Percentiles rank a stretch among this genome's conserved stretches.
phyloP scores from a whole-genome alignment of 306 rosid species.

The Fragaria ananassa region DNA sequence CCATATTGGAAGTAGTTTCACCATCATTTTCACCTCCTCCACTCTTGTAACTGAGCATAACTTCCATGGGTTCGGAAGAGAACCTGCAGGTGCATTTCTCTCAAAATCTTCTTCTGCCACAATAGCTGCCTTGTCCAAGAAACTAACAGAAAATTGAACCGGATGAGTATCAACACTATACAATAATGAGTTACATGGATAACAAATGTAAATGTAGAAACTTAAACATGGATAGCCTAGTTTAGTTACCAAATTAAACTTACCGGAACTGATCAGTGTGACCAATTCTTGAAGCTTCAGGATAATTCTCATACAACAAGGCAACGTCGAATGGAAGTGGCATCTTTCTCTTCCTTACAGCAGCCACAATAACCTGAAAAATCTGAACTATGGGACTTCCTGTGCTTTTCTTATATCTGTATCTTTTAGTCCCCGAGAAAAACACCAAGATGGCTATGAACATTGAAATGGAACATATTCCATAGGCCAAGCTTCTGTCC shows the following conservation, averaged over 20 bases:
- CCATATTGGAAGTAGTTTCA: slow-evolving; percentile 81
- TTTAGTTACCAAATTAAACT: neutral
- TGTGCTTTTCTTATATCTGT: slow-evolving; percentile 63
- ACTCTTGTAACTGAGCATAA: slow-evolving; percentile 69
- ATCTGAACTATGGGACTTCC: slow-evolving; percentile 90
- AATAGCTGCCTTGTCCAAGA: slow-evolving; percentile 84
- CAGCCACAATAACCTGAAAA: slow-evolving; percentile 66
- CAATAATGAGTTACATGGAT: neutral
- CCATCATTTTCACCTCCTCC: slow-evolving; percentile 94
- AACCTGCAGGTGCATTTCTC: slow-evolving; percentile 21
- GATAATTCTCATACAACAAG: slow-evolving; percentile 61
- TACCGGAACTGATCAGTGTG: slow-evolving; percentile 70
- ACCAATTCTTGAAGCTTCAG: slow-evolving; percentile 53
- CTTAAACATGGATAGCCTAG: neutral
- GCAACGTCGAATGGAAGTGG: slow-evolving; percentile 36
- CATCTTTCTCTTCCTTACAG: slow-evolving; percentile 62
- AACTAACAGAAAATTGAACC: slow-evolving; percentile 30
- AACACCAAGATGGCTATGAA: slow-evolving; percentile 48
- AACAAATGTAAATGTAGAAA: neutral
- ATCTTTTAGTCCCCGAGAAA: slow-evolving; percentile 57
- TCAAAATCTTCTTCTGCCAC: slow-evolving; percentile 59
- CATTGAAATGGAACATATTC: slow-evolving; percentile 69
- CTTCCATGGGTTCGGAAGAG: slow-evolving; percentile 71
- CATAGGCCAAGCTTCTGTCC: slow-evolving; percentile 79
- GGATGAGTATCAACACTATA: neutral